Evolutionary conservation across 192 early-diverging fungal genomes (phyloP).

Genomic region (Podila epicladia): DNA sequence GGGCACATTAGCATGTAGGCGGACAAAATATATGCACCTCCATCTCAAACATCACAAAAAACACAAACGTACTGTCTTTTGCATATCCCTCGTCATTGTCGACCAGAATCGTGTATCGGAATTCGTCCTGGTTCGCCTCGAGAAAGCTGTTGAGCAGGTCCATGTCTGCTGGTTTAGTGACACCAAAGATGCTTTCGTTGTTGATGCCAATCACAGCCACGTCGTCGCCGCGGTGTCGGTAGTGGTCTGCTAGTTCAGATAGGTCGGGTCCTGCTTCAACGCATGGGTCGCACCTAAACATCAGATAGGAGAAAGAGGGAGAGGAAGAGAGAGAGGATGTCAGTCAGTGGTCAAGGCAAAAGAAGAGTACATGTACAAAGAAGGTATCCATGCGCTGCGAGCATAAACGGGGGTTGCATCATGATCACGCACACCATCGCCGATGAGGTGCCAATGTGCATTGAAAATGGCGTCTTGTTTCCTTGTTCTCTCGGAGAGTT

Average conservation of each 20-base stretch:
- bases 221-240: slow-evolving; percentile 4
- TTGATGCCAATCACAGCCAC: slow-evolving; percentile 40
- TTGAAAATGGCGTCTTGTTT: neutral
- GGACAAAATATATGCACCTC: neutral
- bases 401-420: too few species aligned
- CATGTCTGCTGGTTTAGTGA: slow-evolving; percentile 9
- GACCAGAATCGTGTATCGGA: slow-evolving; percentile 37
- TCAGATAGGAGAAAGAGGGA: neutral
- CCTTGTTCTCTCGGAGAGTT: neutral
- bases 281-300: slow-evolving; percentile 41
- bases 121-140: slow-evolving; percentile 15
- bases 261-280: slow-evolving; percentile 36
- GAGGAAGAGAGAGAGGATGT: too few species aligned
- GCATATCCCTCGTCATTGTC: slow-evolving; percentile 41
- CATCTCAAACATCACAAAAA: neutral
- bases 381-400: too few species aligned
- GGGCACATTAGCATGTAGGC: too few species aligned
- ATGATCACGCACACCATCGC: too few species aligned
- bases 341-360: neutral
- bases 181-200: slow-evolving; percentile 44
- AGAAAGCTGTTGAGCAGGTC: slow-evolving; percentile 19
- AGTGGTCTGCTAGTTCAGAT: slow-evolving; percentile 36
- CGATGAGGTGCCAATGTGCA: too few species aligned
- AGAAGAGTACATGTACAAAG: too few species aligned
- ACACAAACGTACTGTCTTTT: slow-evolving; percentile 25